A percentile compares a stretch with the other conserved stretches of the same genome.
Evolutionary conservation across 129 eudicot species (phyloP).

Genomic region (Arctium minus): DNA sequence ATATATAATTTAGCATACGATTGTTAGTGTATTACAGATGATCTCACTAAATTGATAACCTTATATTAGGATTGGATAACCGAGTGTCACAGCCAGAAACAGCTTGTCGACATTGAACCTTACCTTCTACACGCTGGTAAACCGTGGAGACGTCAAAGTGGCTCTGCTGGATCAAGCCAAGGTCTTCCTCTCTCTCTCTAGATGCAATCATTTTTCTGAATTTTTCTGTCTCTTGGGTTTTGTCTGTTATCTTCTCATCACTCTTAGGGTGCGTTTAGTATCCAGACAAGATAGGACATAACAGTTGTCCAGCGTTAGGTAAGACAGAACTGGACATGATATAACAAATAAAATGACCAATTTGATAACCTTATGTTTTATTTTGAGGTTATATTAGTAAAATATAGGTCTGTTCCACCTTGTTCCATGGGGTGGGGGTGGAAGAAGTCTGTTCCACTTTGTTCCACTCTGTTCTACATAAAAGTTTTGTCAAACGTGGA

Average conservation of each 20-base stretch:
- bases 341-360: too few relatives aligned
- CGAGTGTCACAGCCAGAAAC: slow-evolving; percentile 65
- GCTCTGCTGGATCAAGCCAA: slow-evolving; percentile 42
- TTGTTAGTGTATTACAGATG: neutral
- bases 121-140: slow-evolving; percentile 87
- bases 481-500: too few relatives aligned
- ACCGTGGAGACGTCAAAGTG: slow-evolving; percentile 67
- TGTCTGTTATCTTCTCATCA: neutral
- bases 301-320: too few relatives aligned
- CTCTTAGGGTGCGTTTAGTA: neutral
- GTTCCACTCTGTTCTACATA: too few relatives aligned
- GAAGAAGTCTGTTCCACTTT: too few relatives aligned
- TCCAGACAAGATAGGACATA: too few relatives aligned
- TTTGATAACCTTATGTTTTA: too few relatives aligned
- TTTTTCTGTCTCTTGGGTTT: neutral
- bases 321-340: too few relatives aligned
- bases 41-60: slow-evolving; percentile 13
- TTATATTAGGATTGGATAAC: slow-evolving; percentile 69
- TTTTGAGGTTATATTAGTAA: too few relatives aligned
- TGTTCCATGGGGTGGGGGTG: too few relatives aligned
- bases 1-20: neutral
- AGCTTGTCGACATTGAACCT: slow-evolving; percentile 80
- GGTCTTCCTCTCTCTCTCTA: slow-evolving; percentile 34
- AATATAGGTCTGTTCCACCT: too few relatives aligned
- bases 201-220: neutral